Conservation (phyloP, 2,329 filamentous ascomycete species). For the Penicillium sp. region DNA sequence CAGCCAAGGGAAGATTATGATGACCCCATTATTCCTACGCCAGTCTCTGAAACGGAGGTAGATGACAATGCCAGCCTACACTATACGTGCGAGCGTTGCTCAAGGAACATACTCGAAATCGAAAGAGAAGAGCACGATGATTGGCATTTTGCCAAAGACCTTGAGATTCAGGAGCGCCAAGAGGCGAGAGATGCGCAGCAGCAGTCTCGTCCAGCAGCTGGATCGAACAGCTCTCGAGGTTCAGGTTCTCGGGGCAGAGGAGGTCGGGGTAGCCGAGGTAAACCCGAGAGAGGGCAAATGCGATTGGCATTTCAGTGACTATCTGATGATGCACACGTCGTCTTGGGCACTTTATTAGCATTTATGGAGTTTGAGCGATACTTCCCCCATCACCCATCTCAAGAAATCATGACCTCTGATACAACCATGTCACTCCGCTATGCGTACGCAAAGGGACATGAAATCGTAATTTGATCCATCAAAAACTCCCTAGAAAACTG, state of each 20-base stretch:
- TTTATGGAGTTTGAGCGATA: not conserved
- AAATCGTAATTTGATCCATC: too few relatives aligned
- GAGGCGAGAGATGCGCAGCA: conserved; percentile 28
- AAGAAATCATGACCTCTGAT: not conserved
- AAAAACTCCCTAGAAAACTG: too few relatives aligned
- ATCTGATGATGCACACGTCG: not conserved
- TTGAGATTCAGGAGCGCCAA: conserved; percentile 68
- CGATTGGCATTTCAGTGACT: conserved; percentile 40
- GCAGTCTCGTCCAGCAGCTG: conserved; percentile 13
- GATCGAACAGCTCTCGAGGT: conserved; percentile 18
- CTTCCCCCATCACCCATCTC: not conserved
- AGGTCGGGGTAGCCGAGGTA: conserved; percentile 33
- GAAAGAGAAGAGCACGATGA: conserved; percentile 79
- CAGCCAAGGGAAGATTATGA: not conserved
- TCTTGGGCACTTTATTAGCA: not conserved
- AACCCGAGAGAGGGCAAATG: conserved; percentile 43
- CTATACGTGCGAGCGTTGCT: conserved; percentile 68
- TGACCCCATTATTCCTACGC: not conserved
- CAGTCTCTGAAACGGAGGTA: not conserved
- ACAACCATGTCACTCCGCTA: too few relatives aligned
- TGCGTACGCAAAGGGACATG: too few relatives aligned
- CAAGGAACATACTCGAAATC: conserved; percentile 59
- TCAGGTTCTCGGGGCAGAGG: conserved; percentile 30
- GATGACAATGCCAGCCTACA: not conserved
- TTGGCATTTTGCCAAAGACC: conserved; percentile 90